These are phyloP conservation scores for Carallia brachiata DNA, from an alignment of 345 rosid genomes.

Conservation along the genomic window DNA sequence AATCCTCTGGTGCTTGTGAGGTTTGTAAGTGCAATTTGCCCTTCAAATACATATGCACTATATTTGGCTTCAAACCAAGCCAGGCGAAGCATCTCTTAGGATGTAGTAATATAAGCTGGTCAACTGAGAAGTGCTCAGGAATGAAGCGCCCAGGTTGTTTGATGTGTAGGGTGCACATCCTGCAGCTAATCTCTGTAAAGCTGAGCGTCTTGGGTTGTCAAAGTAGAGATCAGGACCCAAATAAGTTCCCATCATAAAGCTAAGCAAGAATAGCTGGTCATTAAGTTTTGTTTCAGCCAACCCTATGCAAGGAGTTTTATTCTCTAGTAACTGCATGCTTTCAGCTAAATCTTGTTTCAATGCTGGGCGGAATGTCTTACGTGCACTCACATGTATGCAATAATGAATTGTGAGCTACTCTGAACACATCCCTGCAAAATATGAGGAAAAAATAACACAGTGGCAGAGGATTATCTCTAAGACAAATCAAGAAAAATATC, in stretches of 20 bases:
- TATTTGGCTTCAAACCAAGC: conserved; percentile 37
- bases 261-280: conserved; percentile 52
- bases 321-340: conserved; percentile 18
- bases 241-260: conserved; percentile 54
- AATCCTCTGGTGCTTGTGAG: conserved; percentile 22
- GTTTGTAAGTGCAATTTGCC: conserved; percentile 37
- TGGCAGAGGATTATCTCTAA: too few species aligned
- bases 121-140: conserved; percentile 42
- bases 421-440: neutral
- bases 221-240: conserved; percentile 67
- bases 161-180: conserved; percentile 49
- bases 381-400: neutral
- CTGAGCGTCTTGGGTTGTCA: conserved; percentile 60
- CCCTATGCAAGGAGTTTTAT: conserved; percentile 20
- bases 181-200: conserved; percentile 44
- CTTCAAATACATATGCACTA: conserved; percentile 42
- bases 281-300: conserved; percentile 16
- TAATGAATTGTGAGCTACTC: neutral
- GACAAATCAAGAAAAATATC: too few species aligned
- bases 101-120: conserved; percentile 50
- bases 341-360: conserved; percentile 4
- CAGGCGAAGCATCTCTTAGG: conserved; percentile 42
- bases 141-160: conserved; percentile 50
- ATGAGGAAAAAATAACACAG: too few species aligned
- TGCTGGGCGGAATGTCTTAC: neutral